Conservation (phyloP, 2,329 filamentous ascomycete species). For the Pseudopyrenochaeta lycopersici region DNA sequence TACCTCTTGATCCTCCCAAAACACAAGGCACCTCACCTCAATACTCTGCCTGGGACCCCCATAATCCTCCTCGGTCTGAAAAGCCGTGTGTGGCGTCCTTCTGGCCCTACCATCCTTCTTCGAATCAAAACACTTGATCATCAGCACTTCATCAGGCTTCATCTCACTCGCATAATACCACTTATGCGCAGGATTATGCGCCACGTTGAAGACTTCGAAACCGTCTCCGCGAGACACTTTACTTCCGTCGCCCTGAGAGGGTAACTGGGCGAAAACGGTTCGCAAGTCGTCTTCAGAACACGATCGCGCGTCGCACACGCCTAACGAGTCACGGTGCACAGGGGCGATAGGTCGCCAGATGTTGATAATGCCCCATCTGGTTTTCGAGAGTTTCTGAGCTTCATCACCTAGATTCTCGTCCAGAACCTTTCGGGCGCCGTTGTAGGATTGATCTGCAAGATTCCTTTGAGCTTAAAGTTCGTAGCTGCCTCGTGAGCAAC, state of each 20-base stretch:
- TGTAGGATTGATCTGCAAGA: constrained; percentile 59
- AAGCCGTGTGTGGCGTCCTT: constrained; percentile 33
- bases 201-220: constrained; percentile 33
- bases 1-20: constrained; percentile 25
- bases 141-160: constrained; percentile 30
- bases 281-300: constrained; percentile 32
- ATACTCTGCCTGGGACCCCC: constrained; percentile 29
- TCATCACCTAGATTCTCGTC: constrained; percentile 26
- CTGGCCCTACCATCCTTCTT: constrained; percentile 22
- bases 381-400: constrained; percentile 31
- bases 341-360: constrained; percentile 40
- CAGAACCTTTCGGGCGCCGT: constrained; percentile 27
- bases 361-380: constrained; percentile 40
- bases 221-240: too few relatives aligned
- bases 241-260: too few relatives aligned
- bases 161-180: constrained; percentile 33
- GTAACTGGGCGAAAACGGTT: too few relatives aligned
- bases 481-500: too few relatives aligned
- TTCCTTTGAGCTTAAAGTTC: too few relatives aligned
- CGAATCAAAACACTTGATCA: constrained; percentile 40
- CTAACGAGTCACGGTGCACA: too few relatives aligned
- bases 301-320: too few relatives aligned
- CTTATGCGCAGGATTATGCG: constrained; percentile 25
- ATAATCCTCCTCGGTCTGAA: constrained; percentile 37
- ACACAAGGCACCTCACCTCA: constrained; percentile 35